Percentiles rank a stretch among this genome's conserved stretches.
phyloP scores from a whole-genome alignment of 768 basidiomycete species.

The Rhizopogon sp. region DNA sequence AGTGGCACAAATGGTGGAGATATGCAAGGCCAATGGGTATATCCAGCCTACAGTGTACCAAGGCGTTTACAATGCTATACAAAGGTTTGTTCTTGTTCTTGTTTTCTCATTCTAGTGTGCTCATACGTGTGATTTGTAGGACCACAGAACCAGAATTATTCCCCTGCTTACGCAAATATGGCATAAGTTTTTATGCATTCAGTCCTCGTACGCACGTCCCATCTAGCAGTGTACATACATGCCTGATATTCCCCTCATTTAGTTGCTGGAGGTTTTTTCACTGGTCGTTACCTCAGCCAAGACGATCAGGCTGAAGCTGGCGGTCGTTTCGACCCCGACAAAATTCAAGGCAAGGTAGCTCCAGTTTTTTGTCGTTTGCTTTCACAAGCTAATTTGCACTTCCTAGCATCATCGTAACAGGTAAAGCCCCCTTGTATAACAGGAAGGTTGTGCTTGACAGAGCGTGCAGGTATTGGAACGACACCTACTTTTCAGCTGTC shows the following conservation, averaged over 20 bases:
- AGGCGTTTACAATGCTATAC: conserved; percentile 21
- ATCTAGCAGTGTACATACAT: not conserved
- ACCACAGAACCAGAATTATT: conserved; percentile 9
- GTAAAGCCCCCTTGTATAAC: conserved; percentile 24
- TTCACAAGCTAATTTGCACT: not conserved
- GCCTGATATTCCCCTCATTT: not conserved
- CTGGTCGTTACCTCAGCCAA: conserved; percentile 30
- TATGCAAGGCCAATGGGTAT: conserved; percentile 19
- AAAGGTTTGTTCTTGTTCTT: conserved; percentile 7
- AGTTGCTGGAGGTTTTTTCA: conserved; percentile 37
- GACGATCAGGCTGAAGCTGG: conserved; percentile 42
- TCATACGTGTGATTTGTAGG: not conserved
- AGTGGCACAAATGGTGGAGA: conserved; percentile 26
- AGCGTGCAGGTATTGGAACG: conserved; percentile 45
- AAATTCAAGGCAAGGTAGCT: conserved; percentile 41
- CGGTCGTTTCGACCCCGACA: conserved; percentile 50
- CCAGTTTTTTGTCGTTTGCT: not conserved
- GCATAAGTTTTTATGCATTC: conserved; percentile 29
- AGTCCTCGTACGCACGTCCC: conserved; percentile 21
- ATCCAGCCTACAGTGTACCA: conserved; percentile 23
- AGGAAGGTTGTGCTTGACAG: not conserved
- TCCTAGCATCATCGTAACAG: conserved; percentile 34
- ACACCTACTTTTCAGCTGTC: conserved; percentile 46
- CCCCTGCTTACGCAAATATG: conserved; percentile 22
- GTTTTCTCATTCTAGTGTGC: not conserved